These are phyloP conservation scores for Aspergillus amoenus DNA, from an alignment of 2,329 filamentous ascomycete genomes.

Conservation along the genomic window DNA sequence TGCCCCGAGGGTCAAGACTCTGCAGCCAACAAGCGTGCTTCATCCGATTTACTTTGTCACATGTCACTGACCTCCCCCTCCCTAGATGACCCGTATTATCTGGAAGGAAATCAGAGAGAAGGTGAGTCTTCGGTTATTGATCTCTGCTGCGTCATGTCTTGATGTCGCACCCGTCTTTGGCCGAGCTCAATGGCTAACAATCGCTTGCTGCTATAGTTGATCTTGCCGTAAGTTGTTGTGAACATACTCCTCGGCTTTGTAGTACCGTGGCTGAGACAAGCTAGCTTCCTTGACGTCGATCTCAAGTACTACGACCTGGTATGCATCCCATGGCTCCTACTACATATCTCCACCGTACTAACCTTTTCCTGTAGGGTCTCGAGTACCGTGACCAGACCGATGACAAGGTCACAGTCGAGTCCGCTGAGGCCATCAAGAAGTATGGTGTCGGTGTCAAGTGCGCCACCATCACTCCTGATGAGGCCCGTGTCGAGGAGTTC, in stretches of 20 bases:
- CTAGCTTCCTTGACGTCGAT: slow-evolving; percentile 85
- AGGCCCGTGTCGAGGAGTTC: slow-evolving; percentile 95
- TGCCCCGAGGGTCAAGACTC: slow-evolving; percentile 18
- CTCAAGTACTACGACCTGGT: slow-evolving; percentile 94
- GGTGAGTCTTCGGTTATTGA: slow-evolving; percentile 37
- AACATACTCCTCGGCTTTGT: background rate
- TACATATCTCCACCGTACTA: background rate
- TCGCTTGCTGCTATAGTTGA: slow-evolving; percentile 59
- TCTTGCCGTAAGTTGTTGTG: slow-evolving; percentile 63
- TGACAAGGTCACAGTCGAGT: slow-evolving; percentile 92
- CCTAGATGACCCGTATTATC: slow-evolving; percentile 95
- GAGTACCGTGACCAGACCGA: slow-evolving; percentile 94
- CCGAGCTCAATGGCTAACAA: slow-evolving; percentile 11
- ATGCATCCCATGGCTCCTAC: slow-evolving; percentile 21
- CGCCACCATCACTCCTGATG: slow-evolving; percentile 97
- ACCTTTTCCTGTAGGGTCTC: slow-evolving; percentile 58
- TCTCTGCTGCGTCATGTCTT: slow-evolving; percentile 4
- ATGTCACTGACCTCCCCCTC: slow-evolving; percentile 18
- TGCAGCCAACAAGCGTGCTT: slow-evolving; percentile 9
- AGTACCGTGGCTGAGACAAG: slow-evolving; percentile 19
- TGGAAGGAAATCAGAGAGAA: slow-evolving; percentile 99
- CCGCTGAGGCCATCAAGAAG: slow-evolving; percentile 97
- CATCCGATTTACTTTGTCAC: slow-evolving; percentile 4
- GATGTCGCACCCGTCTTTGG: slow-evolving; percentile 13
- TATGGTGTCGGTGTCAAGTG: slow-evolving; percentile 99